phyloP scores from a whole-genome alignment of 31 red algal species.

The Porphyra umbilicalis region DNA sequence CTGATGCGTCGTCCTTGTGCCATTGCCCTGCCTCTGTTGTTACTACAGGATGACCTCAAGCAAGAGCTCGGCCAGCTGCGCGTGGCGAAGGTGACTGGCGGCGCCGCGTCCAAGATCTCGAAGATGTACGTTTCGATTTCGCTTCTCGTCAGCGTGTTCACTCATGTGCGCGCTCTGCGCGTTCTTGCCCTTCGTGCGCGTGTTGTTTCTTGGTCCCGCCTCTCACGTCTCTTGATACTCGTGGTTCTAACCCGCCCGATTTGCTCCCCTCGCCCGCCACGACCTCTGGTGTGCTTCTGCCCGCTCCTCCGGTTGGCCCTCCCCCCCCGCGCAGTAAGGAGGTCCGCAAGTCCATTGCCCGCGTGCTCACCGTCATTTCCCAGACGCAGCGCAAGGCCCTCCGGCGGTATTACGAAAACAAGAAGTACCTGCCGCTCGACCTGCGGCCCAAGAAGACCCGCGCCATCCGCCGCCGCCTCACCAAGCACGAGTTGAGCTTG shows the following conservation, averaged over 20 bases:
- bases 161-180: no score
- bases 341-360: slow-evolving; percentile 92
- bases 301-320: neutral
- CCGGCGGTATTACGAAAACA: slow-evolving; percentile 59
- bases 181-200: no score
- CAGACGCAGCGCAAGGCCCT: slow-evolving; percentile 68
- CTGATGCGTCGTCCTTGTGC: no score
- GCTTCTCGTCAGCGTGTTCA: no score
- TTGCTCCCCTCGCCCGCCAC: neutral
- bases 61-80: slow-evolving; percentile 85
- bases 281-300: neutral
- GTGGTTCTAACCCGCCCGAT: neutral
- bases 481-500: slow-evolving; percentile 71
- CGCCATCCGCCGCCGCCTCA: slow-evolving; percentile 87
- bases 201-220: neutral
- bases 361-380: slow-evolving; percentile 89
- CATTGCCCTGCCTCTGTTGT: no score
- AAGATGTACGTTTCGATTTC: slow-evolving; percentile 82
- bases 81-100: slow-evolving; percentile 89
- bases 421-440: slow-evolving; percentile 96
- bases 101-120: slow-evolving; percentile 72
- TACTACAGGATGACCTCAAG: slow-evolving; percentile 58
- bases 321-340: slow-evolving; percentile 23
- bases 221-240: neutral
- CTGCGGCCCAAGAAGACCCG: slow-evolving; percentile 96